phyloP scores from a whole-genome alignment of 2,329 filamentous ascomycete genomes.

The Botrytis elliptica region DNA sequence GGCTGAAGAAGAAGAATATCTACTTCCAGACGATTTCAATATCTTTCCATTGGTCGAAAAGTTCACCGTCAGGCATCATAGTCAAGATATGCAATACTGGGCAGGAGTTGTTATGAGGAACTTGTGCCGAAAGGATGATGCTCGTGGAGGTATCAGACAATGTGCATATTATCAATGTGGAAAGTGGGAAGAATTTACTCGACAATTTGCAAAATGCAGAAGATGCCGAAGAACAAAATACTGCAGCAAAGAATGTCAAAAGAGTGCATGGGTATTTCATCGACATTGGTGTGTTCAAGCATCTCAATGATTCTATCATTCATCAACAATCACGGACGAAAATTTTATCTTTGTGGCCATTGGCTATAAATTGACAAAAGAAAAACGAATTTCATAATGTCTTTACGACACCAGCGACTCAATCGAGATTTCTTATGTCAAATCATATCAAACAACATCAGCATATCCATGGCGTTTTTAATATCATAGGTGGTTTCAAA shows the following conservation, averaged over 20 bases:
- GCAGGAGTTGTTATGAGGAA: slow-evolving; percentile 99
- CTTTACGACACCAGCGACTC: slow-evolving; percentile 19
- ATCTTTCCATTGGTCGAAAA: slow-evolving; percentile 98
- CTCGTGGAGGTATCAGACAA: slow-evolving; percentile 88
- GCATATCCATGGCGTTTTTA: slow-evolving; percentile 22
- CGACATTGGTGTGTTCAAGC: slow-evolving; percentile 94
- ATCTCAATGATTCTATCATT: slow-evolving; percentile 29
- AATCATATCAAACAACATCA: slow-evolving; percentile 15
- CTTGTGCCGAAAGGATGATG: slow-evolving; percentile 95
- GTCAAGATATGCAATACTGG: slow-evolving; percentile 99
- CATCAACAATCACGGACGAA: background rate
- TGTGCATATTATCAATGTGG: slow-evolving; percentile 98
- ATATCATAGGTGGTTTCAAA: slow-evolving; percentile 9
- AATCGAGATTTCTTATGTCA: slow-evolving; percentile 18
- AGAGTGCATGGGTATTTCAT: slow-evolving; percentile 97
- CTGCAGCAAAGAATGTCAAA: slow-evolving; percentile 99
- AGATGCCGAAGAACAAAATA: slow-evolving; percentile 96
- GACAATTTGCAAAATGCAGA: slow-evolving; percentile 97
- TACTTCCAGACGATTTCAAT: slow-evolving; percentile 92
- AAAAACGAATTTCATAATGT: slow-evolving; percentile 17
- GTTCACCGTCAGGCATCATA: slow-evolving; percentile 93
- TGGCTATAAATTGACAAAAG: background rate
- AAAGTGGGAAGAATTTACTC: slow-evolving; percentile 95
- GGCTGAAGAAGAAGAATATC: slow-evolving; percentile 74
- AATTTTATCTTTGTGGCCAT: background rate